These are phyloP conservation scores for Phytophthora pseudosyringae DNA, from an alignment of 352 stramenopile species.

Conservation along the genomic window DNA sequence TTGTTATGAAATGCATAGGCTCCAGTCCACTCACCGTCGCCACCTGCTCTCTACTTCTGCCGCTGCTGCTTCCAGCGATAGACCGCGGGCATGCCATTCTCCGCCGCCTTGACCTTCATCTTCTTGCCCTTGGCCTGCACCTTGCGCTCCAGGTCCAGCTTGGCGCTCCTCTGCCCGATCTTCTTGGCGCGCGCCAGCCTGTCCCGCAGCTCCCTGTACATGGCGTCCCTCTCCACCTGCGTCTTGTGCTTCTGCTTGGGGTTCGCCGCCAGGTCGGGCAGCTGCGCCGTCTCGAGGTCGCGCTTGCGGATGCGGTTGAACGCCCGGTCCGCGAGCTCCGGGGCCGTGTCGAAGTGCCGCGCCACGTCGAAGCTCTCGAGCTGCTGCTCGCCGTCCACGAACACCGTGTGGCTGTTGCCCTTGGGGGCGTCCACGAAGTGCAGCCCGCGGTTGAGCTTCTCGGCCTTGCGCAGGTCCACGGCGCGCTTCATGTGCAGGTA, in stretches of 20 bases:
- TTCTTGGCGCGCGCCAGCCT: conserved; percentile 72
- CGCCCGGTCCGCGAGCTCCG: conserved; percentile 69
- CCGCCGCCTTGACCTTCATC: conserved; percentile 77
- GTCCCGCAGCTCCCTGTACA: conserved; percentile 76
- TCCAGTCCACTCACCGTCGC: neutral
- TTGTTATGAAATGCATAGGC: conserved; percentile 25
- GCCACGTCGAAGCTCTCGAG: conserved; percentile 90
- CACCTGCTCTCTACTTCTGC: conserved; percentile 65
- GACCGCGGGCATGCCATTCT: conserved; percentile 72
- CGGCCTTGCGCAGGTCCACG: conserved; percentile 78
- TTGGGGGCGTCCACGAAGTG: conserved; percentile 84
- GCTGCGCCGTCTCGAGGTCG: conserved; percentile 54
- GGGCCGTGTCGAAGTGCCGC: conserved; percentile 91
- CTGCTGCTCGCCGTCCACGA: conserved; percentile 89
- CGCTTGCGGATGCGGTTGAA: conserved; percentile 79
- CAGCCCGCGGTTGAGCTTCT: conserved; percentile 76
- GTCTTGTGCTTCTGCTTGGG: conserved; percentile 59
- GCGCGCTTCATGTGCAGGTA: conserved; percentile 93
- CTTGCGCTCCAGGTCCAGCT: conserved; percentile 85
- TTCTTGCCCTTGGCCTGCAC: conserved; percentile 87
- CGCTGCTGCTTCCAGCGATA: conserved; percentile 92
- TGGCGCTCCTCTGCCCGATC: conserved; percentile 71
- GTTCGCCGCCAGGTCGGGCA: conserved; percentile 41
- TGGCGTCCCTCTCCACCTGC: conserved; percentile 63
- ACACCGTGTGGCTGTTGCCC: conserved; percentile 94